Evolutionary conservation across 1,139 yeast species (phyloP).

Genomic region (Eremothecium coryli): DNA sequence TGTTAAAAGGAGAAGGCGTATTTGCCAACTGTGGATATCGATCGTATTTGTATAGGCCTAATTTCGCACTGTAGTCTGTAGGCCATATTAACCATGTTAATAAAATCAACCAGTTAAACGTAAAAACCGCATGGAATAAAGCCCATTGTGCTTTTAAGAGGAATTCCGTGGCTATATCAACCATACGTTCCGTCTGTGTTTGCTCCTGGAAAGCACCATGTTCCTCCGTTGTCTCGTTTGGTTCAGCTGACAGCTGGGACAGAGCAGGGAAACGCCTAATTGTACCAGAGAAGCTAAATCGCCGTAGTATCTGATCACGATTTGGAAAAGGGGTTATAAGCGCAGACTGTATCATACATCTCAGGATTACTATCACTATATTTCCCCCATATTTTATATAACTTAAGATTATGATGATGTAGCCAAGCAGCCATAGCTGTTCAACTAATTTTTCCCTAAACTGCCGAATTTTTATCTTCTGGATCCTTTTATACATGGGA

Average conservation of each 20-base stretch:
- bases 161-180: constrained; percentile 22
- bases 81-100: constrained; percentile 24
- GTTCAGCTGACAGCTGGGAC: background rate
- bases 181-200: constrained; percentile 6
- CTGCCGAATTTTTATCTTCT: constrained; percentile 2
- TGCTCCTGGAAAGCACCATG: constrained; percentile 11
- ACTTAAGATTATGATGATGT: constrained; percentile 19
- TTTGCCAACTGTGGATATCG: constrained; percentile 17
- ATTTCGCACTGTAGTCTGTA: constrained; percentile 16
- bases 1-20: constrained; percentile 25
- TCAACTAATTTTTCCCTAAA: constrained; percentile 19
- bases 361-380: constrained; percentile 16
- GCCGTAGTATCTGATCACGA: constrained; percentile 12
- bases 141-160: constrained; percentile 17
- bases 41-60: constrained; percentile 15
- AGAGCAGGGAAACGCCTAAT: background rate
- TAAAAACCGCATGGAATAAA: constrained; percentile 22
- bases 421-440: constrained; percentile 20
- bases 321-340: constrained; percentile 32
- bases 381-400: constrained; percentile 26
- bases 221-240: background rate
- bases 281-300: background rate
- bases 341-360: constrained; percentile 27
- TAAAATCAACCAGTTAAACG: constrained; percentile 24
- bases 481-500: background rate